Evolutionary conservation across 441 rosid species (phyloP), one percentile per base, ranked within the genome.

Genomic region (Erodium texanum): DNA sequence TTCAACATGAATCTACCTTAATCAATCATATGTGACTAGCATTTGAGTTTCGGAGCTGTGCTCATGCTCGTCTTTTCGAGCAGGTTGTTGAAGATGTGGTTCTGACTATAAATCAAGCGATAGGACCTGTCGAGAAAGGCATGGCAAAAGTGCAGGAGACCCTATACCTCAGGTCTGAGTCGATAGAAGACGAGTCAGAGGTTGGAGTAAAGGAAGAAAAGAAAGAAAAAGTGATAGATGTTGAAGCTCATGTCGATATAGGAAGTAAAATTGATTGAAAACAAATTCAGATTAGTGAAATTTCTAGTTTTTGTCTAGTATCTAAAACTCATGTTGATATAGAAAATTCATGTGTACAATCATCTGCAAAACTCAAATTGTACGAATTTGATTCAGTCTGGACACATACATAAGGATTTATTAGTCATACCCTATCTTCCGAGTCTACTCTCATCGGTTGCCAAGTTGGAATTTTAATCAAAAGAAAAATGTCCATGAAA

Each of bases 1-100:
- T 18, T 1, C 7, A 32, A 32, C 36, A 32, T 32, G 7, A 2
- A 32, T n/a, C n/a, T n/a, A n/a, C n/a, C n/a, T n/a, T n/a, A n/a
- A n/a, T n/a, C n/a, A n/a, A n/a, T n/a, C 66, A 1, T 23, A 59
- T 23, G 27, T 1, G 3, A 24, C 24, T 59, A 3, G 0, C 12
- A 41, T 41, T 41, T 41, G 12, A 41, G 50, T 41, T 41, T 41
- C 4, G 1, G 50, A 41, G 7, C 3, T 10, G 12, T 56, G 22
- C 62, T 56, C 14, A 20, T 56, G 22, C 20, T 58, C 8, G 18
- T 58, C 12, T 45, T 38, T 27, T 1, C 32, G 41, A 67, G 36
- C 83, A 89, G 96, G 91, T 88, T 5, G 87, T 87, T 23, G 81
- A 88, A 56, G 99, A 86, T 78, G 94, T 94, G 15, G 90, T 86